Base-by-base conservation (phyloP, 2,329 filamentous ascomycete genomes). In the Onygena corvina region DNA sequence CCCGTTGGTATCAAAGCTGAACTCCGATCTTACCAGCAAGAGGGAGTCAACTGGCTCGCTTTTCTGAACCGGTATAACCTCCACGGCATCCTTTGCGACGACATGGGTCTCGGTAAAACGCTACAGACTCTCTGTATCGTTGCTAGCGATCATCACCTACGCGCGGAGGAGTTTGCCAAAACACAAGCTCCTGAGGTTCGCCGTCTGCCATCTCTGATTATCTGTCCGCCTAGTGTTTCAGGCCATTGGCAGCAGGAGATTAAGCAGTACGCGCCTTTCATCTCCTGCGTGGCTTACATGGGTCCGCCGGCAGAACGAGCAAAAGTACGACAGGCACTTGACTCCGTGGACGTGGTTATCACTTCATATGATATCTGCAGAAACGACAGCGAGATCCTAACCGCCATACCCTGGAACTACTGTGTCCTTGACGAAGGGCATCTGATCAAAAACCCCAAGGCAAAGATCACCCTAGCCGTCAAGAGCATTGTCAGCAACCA, bases 181-280 rank as follows among this genome's bases (percentile, higher is more conserved):
- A 93, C 89, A 0, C 77, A 83, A 42, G 80, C 86, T 23, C 74
- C 80, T 0, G 92, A 98, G 61, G 78, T 80, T 47, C 79, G 87
- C 51, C 82, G 78, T 50, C 71, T 98, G 34, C 89, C 92, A 1
- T 94, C 90, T 9, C 76, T 98, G 49, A 95, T 98, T 54, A 84
- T 98, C 45, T 98, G 92, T 60, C 93, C 92, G 4, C 92, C 92
- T 1, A 96, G 92, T 0, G 75, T 98, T 20, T 95, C 92, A 14
- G 92, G 93, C 6, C 92, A 98, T 67, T 98, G 92, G 92, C 89
- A 95, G 65, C 92, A 98, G 63, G 92, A 98, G 64, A 89, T 98
- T 59, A 87, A 86, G 62, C 83, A 88, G 45, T 98, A 95, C 60
- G 90, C 93, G 1, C 92, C 92, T 0, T 98, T 98, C 76, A 75